A percentile compares a stretch with the other conserved stretches of the same genome.
Conservation (phyloP, 2,329 filamentous ascomycete species). For the Pyrenochaeta sp. region DNA sequence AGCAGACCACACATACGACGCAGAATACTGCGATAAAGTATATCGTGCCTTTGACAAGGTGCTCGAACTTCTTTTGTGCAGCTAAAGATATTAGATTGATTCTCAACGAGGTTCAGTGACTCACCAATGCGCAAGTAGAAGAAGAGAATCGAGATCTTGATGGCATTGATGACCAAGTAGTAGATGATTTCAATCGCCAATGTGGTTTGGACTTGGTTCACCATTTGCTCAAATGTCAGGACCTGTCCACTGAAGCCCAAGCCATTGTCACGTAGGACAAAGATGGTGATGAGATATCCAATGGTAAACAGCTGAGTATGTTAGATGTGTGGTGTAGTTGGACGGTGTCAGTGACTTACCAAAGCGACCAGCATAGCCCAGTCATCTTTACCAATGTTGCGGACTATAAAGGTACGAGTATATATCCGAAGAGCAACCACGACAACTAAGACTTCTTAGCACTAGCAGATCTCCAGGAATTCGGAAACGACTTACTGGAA, state of each 20-base stretch:
- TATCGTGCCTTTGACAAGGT: slow-evolving; percentile 32
- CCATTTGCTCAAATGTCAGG: slow-evolving; percentile 28
- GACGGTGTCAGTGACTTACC: slow-evolving; percentile 20
- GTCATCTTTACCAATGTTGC: slow-evolving; percentile 40
- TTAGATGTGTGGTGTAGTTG: slow-evolving; percentile 6
- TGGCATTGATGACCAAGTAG: slow-evolving; percentile 32
- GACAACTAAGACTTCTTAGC: slow-evolving; percentile 25
- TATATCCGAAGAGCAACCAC: slow-evolving; percentile 33
- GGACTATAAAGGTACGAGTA: slow-evolving; percentile 26
- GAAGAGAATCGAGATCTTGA: slow-evolving; percentile 46
- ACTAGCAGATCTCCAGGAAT: not conserved
- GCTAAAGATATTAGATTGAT: no score
- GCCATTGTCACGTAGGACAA: slow-evolving; percentile 27
- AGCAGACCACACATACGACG: slow-evolving; percentile 32
- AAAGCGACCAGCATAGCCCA: slow-evolving; percentile 35
- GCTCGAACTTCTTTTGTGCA: slow-evolving; percentile 29
- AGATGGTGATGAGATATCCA: slow-evolving; percentile 33
- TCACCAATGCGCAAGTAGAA: slow-evolving; percentile 47
- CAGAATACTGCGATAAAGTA: slow-evolving; percentile 33
- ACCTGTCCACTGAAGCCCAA: slow-evolving; percentile 32
- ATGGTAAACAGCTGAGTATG: slow-evolving; percentile 27
- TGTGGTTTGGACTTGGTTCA: slow-evolving; percentile 26
- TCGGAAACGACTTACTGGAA: slow-evolving; percentile 21
- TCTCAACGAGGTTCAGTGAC: no score
- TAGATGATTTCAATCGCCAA: slow-evolving; percentile 44